Percentiles rank a stretch among this genome's conserved stretches.
Conservation (phyloP, 352 stramenopile genomes). For the Phytopythium helicoides region DNA sequence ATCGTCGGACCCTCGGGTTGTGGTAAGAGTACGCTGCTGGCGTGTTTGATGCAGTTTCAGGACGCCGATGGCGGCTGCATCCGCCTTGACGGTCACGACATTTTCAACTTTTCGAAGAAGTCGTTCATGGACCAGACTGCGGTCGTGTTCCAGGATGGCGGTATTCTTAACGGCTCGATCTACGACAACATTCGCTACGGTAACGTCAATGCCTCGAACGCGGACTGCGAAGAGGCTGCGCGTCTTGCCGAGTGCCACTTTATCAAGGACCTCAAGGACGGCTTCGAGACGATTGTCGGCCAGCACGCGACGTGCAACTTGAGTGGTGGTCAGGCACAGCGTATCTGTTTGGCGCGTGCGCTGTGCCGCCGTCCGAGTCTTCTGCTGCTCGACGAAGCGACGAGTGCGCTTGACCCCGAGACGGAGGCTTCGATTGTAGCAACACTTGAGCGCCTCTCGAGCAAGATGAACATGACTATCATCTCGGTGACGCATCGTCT, state of each 20-base stretch:
- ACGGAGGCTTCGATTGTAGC: conserved; percentile 84
- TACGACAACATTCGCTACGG: conserved; percentile 89
- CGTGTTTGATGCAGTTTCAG: conserved; percentile 89
- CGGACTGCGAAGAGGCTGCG: conserved; percentile 79
- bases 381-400: conserved; percentile 83
- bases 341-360: conserved; percentile 81
- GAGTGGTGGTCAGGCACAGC: conserved; percentile 84
- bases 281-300: conserved; percentile 79
- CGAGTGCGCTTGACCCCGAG: conserved; percentile 83
- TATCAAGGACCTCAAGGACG: conserved; percentile 77
- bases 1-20: conserved; percentile 83
- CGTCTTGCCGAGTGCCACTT: conserved; percentile 83
- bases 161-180: conserved; percentile 86
- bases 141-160: conserved; percentile 86
- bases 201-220: conserved; percentile 64
- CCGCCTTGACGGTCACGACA: conserved; percentile 75
- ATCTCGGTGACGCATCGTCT: conserved; percentile 89
- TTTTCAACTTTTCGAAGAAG: conserved; percentile 86
- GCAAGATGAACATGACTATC: conserved; percentile 89
- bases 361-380: conserved; percentile 79
- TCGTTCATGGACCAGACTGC: conserved; percentile 87
- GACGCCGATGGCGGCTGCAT: conserved; percentile 80
- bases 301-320: conserved; percentile 87
- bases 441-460: conserved; percentile 72
- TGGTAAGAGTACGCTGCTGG: conserved; percentile 86